phyloP scores from a whole-genome alignment of 306 rosid species.

The Oemleria cerasiformis region DNA sequence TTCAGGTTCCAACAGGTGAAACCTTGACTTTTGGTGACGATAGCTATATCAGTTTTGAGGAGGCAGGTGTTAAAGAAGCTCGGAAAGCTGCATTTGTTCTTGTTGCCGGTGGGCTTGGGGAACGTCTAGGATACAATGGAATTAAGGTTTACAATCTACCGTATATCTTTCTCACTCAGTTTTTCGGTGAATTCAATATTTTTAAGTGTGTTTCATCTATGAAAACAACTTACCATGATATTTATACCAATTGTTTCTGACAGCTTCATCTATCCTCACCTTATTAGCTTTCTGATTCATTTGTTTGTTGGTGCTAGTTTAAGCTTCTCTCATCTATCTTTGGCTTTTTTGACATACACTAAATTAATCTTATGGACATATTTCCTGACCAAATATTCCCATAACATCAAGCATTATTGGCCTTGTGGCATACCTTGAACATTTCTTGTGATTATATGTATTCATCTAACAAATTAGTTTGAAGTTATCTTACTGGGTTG shows the following conservation, averaged over 20 bases:
- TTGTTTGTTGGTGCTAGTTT: background rate
- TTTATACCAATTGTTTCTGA: background rate
- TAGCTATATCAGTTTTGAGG: constrained; percentile 70
- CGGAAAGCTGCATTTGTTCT: constrained; percentile 88
- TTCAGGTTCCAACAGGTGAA: constrained; percentile 91
- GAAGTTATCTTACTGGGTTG: background rate
- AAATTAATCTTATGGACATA: background rate
- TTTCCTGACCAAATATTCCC: background rate
- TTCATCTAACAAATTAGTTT: background rate
- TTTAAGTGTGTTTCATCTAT: background rate
- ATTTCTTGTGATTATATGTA: background rate
- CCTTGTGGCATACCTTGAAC: background rate
- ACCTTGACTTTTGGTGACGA: constrained; percentile 67
- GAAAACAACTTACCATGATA: background rate
- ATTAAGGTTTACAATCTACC: constrained; percentile 55
- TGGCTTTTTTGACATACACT: background rate
- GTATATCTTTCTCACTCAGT: background rate
- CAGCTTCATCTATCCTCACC: background rate
- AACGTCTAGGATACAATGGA: constrained; percentile 94
- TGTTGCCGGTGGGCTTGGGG: constrained; percentile 99
- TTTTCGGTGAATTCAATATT: background rate
- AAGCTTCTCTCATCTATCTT: background rate
- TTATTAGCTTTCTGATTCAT: constrained; percentile 12
- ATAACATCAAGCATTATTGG: background rate
- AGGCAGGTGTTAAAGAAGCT: constrained; percentile 67